Evolutionary conservation across 2,329 filamentous ascomycete genomes (phyloP), one percentile per base, ranked within the genome.

Genomic region (Cadophora sp.): DNA sequence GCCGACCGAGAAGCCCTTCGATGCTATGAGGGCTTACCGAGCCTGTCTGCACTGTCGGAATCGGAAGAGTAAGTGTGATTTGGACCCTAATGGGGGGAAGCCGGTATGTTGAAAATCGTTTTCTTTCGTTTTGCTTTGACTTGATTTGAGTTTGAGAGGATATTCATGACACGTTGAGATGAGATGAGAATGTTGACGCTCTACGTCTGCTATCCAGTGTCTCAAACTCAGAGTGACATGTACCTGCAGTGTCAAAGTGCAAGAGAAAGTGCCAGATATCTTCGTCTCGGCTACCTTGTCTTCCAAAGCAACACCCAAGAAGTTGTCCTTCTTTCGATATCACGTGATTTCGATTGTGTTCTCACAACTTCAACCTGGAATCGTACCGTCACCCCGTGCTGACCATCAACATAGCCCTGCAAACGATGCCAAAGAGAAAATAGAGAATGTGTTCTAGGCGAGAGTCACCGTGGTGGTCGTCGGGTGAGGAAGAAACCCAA

Each of bases 51-150:
- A 77, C 66, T 77, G 76, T 63, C 65, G 76, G 45, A 74, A 72
- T 66, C 59, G 76, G 62, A 77, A 77, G 66, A 76, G 74, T 64
- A 76, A 75, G 55, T 77, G 76, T 68, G 74, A 76, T 68, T 67
- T 77, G 51, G 75, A 76, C 61, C 48, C 71, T 14, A 77, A 77
- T 67, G 61, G 59, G 3, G 76, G 76, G 4, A 70, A 73, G 51
- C 76, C 76, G 22, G 76, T 77, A 59, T 73, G 75, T 73, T 13
- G 11, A 36, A 5, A 7, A n/a, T 39, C 4, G 9, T 1, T 48
- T 48, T 22, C 16, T 45, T 13, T 18, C 13, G 30, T 16, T 36
- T 48, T 13, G 13, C 14, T 53, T 60, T 55, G 33, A 22, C 33
- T 22, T 27, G 18, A 22, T 24, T 43, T 24, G 30, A 22, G 18